Conservation (phyloP, 139 green algal species). For the Tetratostichococcus sp. region DNA sequence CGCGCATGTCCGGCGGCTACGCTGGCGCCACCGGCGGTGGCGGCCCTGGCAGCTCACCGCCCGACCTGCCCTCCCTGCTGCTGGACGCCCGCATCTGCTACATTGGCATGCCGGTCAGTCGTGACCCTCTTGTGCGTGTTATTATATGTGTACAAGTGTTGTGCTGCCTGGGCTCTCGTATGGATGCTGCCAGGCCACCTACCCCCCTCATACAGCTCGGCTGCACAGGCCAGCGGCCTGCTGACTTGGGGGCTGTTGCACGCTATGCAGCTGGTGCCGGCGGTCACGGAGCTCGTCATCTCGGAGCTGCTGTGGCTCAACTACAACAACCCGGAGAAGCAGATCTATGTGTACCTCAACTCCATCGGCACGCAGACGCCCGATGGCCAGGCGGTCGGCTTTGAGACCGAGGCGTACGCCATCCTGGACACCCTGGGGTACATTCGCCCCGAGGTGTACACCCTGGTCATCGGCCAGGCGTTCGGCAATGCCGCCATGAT, state of each 20-base stretch:
- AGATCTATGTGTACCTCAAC: slow-evolving; percentile 98
- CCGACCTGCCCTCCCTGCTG: slow-evolving; percentile 94
- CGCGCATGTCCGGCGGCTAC: slow-evolving; percentile 12
- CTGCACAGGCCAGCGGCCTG: too few relatives aligned
- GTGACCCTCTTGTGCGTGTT: neutral
- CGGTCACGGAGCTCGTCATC: slow-evolving; percentile 98
- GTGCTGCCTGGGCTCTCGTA: too few relatives aligned
- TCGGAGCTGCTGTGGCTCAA: slow-evolving; percentile 96
- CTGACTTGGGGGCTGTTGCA: neutral
- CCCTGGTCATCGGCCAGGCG: slow-evolving; percentile 79
- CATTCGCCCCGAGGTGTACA: slow-evolving; percentile 78
- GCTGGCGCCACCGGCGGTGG: slow-evolving; percentile 25
- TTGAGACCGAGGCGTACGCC: slow-evolving; percentile 92
- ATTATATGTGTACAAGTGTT: neutral
- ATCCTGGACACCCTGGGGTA: slow-evolving; percentile 90
- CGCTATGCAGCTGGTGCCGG: slow-evolving; percentile 88
- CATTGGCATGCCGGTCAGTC: slow-evolving; percentile 94
- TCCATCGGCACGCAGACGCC: slow-evolving; percentile 71
- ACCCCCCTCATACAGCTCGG: too few relatives aligned
- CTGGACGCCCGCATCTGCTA: slow-evolving; percentile 96
- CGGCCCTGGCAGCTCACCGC: slow-evolving; percentile 60
- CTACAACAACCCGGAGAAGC: slow-evolving; percentile 79
- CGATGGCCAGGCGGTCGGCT: slow-evolving; percentile 48
- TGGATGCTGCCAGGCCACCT: too few relatives aligned
- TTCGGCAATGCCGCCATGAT: slow-evolving; percentile 92